These are phyloP conservation scores for Helichrysum umbraculigerum DNA, from an alignment of 129 eudicot genomes.

Conservation along the genomic window DNA sequence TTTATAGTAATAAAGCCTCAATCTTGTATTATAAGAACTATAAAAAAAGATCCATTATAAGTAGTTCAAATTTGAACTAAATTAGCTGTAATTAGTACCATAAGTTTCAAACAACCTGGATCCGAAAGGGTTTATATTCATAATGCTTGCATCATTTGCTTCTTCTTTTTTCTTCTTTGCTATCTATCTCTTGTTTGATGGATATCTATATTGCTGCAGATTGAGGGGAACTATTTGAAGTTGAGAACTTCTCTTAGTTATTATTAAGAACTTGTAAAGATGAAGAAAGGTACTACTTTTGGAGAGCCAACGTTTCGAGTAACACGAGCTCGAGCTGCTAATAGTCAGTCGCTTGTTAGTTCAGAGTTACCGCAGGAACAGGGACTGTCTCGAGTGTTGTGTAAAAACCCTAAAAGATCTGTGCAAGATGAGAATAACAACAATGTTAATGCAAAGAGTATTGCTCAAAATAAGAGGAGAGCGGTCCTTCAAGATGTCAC, in stretches of 20 bases:
- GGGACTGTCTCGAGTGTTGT: constrained; percentile 31
- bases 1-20: not conserved
- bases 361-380: constrained; percentile 40
- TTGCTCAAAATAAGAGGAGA: constrained; percentile 45
- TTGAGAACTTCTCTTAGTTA: constrained; percentile 29
- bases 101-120: not conserved
- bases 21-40: not conserved
- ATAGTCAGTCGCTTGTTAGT: constrained; percentile 32
- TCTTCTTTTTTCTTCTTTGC: not conserved
- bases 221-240: constrained; percentile 25
- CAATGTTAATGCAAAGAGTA: constrained; percentile 5
- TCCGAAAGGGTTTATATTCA: not conserved
- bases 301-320: constrained; percentile 49
- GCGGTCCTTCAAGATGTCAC: constrained; percentile 62
- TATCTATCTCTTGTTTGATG: constrained; percentile 13
- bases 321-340: constrained; percentile 71
- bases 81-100: not conserved
- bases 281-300: constrained; percentile 35
- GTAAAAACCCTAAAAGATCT: constrained; percentile 46
- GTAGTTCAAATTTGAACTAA: not conserved
- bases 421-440: constrained; percentile 47
- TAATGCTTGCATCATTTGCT: not conserved
- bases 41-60: not conserved
- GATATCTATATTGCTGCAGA: constrained; percentile 30
- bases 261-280: constrained; percentile 23